Percentiles rank a stretch among this genome's conserved stretches.
phyloP scores from a whole-genome alignment of 306 rosid genomes.

The Fragaria nilgerrensis region DNA sequence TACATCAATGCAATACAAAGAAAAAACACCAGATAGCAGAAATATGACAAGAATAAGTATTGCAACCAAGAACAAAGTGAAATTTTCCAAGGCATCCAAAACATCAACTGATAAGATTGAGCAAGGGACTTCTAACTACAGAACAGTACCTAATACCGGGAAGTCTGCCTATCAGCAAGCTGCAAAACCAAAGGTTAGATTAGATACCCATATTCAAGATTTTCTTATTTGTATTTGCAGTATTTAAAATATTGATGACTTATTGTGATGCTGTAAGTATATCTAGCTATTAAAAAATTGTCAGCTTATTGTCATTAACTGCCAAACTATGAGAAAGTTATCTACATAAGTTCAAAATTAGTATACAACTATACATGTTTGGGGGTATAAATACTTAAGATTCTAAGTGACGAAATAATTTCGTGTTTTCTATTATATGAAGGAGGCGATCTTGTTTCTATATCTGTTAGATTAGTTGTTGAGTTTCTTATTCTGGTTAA shows the following conservation, averaged over 20 bases:
- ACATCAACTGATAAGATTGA: slow-evolving; percentile 26
- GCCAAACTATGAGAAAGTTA: not conserved
- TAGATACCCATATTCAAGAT: not conserved
- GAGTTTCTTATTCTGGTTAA: not conserved
- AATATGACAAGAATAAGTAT: slow-evolving; percentile 31
- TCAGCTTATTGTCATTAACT: too few species aligned
- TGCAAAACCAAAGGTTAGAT: slow-evolving; percentile 56
- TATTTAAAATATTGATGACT: not conserved
- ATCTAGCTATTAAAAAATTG: not conserved
- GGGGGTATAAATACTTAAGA: not conserved
- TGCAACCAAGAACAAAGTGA: slow-evolving; percentile 35
- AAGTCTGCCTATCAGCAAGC: slow-evolving; percentile 39
- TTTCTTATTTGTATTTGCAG: not conserved
- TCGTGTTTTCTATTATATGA: not conserved
- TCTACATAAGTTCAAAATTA: not conserved
- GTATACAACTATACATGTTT: not conserved
- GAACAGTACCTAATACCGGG: slow-evolving; percentile 23
- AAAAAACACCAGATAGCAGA: slow-evolving; percentile 33
- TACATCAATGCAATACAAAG: slow-evolving; percentile 30
- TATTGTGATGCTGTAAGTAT: not conserved
- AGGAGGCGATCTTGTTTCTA: not conserved
- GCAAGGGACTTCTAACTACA: slow-evolving; percentile 30
- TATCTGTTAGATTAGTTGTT: not conserved
- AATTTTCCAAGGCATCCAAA: slow-evolving; percentile 28
- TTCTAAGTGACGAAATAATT: not conserved